These are phyloP conservation scores for Pseudevernia furfuracea DNA, from an alignment of 495 filamentous ascomycete species.

Conservation along the genomic window DNA sequence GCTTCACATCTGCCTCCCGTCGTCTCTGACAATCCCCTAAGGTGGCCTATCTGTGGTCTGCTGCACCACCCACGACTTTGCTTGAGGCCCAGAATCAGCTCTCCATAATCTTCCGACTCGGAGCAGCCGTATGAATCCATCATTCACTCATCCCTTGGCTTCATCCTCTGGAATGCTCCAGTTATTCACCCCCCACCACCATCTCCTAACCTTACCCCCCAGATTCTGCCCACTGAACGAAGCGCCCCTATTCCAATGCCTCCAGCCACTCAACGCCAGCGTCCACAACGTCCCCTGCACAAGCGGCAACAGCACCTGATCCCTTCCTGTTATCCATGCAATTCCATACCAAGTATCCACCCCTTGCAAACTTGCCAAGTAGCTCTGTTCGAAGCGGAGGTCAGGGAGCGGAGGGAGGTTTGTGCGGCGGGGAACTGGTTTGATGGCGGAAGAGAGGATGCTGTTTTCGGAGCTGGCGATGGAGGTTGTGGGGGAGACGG, in stretches of 20 bases:
- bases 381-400: conserved; percentile 94
- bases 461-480: conserved; percentile 38
- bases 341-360: conserved; percentile 72
- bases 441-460: conserved; percentile 51
- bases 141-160: neutral
- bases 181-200: conserved; percentile 90
- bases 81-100: neutral
- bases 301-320: conserved; percentile 82
- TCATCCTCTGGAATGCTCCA: conserved; percentile 56
- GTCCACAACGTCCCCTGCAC: conserved; percentile 79
- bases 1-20: neutral
- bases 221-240: conserved; percentile 60
- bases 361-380: conserved; percentile 71
- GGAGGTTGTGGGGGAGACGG: conserved; percentile 29
- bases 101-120: conserved; percentile 30
- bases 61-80: neutral
- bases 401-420: conserved; percentile 82
- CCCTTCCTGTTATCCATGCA: conserved; percentile 72
- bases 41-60: neutral
- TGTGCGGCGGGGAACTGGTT: conserved; percentile 43
- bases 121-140: conserved; percentile 37
- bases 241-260: conserved; percentile 69
- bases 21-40: neutral
- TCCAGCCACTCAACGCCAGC: conserved; percentile 71
- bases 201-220: conserved; percentile 65